Evolutionary conservation across 495 filamentous ascomycete species (phyloP).

Genomic region (Daldinia bambusicola): DNA sequence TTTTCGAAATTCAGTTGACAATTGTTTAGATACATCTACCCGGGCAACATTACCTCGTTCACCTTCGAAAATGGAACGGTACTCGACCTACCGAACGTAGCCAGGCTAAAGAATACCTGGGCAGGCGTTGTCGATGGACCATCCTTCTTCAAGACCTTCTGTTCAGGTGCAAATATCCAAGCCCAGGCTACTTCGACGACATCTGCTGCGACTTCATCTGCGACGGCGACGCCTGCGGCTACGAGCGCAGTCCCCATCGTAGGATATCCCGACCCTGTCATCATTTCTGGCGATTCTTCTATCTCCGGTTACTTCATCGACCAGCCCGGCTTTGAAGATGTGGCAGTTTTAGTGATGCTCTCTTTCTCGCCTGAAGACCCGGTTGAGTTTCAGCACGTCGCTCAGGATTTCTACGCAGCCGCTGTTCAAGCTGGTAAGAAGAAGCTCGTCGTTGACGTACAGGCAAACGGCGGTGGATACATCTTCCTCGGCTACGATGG

Average conservation of each 20-base stretch:
- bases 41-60: slow-evolving; percentile 52
- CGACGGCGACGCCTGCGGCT: slow-evolving; percentile 31
- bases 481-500: slow-evolving; percentile 59
- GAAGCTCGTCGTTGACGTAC: slow-evolving; percentile 65
- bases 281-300: slow-evolving; percentile 53
- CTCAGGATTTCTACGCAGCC: slow-evolving; percentile 54
- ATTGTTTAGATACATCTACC: slow-evolving; percentile 50
- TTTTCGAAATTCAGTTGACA: neutral
- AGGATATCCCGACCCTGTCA: slow-evolving; percentile 63
- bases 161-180: slow-evolving; percentile 39
- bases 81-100: slow-evolving; percentile 50
- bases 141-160: slow-evolving; percentile 53
- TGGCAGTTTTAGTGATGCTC: slow-evolving; percentile 54
- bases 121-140: slow-evolving; percentile 51
- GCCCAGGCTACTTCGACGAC: slow-evolving; percentile 19
- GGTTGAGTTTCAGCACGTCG: slow-evolving; percentile 54
- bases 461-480: slow-evolving; percentile 63
- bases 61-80: slow-evolving; percentile 57
- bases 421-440: slow-evolving; percentile 55
- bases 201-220: slow-evolving; percentile 28
- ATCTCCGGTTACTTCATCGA: slow-evolving; percentile 63
- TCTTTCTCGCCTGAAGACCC: slow-evolving; percentile 38
- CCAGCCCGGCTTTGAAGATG: slow-evolving; percentile 56
- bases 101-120: slow-evolving; percentile 50
- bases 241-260: slow-evolving; percentile 44